Base-by-base conservation (phyloP, 305 asterid genomes). In the Monarda citriodora region DNA sequence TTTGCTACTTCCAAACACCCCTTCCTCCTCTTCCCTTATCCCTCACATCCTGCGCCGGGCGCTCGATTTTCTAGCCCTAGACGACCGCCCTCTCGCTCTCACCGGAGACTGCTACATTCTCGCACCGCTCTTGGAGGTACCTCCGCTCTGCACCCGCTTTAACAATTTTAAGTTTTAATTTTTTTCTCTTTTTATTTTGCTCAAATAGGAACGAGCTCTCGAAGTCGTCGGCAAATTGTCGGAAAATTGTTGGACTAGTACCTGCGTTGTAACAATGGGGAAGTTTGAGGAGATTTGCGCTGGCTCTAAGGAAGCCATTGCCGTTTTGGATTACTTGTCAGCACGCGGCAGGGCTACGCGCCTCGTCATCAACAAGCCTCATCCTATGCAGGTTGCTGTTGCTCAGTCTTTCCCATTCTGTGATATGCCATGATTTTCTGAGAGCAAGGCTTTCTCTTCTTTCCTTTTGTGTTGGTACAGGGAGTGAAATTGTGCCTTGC, bases 401-500 rank as follows among this genome's bases (percentile, higher is more conserved):
- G 29, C 53, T 46, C 55, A 15, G 6, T 5, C 7, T 2, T 48
- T 26, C 20, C 45, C 20, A 25, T 10, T n/a, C n/a, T n/a, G n/a
- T n/a, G n/a, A n/a, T n/a, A n/a, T n/a, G n/a, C n/a, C n/a, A 6
- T 11, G 5, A 40, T 10, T 40, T 40, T 12, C 15, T 12, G n/a
- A 40, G n/a, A 9, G 42, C n/a, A n/a, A n/a, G n/a, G n/a, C n/a
- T n/a, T n/a, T n/a, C n/a, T 4, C 31, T 6, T 26, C 18, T 44
- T 12, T 38, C n/a, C 6, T 4, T 21, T 60, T 69, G 9, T 56
- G 25, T 22, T 36, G 18, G 23, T 42, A 36, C 82, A 85, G 97
- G 98, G 98, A 64, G 89, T 91, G 67, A 91, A 88, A 79, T 74
- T 91, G 45, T 80, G 82, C 70, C 88, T 91, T 72, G 73, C 81